A percentile compares a stretch with the other conserved stretches of the same genome.
Evolutionary conservation across 495 filamentous ascomycete genomes (phyloP).

Genomic region (Xylaria acuta): DNA sequence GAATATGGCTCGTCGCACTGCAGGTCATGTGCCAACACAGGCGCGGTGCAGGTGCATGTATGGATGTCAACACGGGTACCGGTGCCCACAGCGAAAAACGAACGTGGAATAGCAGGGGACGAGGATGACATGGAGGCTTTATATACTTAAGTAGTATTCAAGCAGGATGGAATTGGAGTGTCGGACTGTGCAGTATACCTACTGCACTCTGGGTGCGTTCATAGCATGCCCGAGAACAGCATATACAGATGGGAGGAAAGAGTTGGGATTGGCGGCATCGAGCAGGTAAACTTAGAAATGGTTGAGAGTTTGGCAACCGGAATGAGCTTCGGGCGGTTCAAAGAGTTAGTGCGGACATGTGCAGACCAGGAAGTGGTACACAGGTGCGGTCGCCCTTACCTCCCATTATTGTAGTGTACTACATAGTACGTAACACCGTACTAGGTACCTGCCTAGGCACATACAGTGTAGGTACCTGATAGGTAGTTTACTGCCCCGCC

Average conservation of each 20-base stretch:
- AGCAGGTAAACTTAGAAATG: not conserved
- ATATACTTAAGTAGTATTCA: not conserved
- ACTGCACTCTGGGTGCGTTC: not conserved
- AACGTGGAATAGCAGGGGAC: not conserved
- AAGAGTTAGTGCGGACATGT: not conserved
- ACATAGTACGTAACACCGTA: not conserved
- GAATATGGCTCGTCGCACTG: constrained; percentile 22
- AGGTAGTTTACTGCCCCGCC: constrained; percentile 10
- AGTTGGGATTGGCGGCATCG: not conserved
- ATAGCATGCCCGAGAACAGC: not conserved
- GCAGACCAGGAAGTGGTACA: not conserved
- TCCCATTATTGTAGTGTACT: not conserved
- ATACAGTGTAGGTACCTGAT: not conserved
- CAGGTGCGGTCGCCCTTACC: not conserved
- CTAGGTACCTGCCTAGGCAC: not conserved
- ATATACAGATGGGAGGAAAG: not conserved
- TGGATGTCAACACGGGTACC: not conserved
- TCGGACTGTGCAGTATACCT: not conserved
- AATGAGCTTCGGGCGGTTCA: not conserved
- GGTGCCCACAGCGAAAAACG: not conserved
- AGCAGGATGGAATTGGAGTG: not conserved
- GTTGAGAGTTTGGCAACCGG: not conserved
- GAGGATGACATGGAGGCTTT: constrained; percentile 10
- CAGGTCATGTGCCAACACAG: not conserved
- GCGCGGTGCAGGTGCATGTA: not conserved